phyloP scores from a whole-genome alignment of 2,329 filamentous ascomycete genomes.

The Aspergillus sojae region DNA sequence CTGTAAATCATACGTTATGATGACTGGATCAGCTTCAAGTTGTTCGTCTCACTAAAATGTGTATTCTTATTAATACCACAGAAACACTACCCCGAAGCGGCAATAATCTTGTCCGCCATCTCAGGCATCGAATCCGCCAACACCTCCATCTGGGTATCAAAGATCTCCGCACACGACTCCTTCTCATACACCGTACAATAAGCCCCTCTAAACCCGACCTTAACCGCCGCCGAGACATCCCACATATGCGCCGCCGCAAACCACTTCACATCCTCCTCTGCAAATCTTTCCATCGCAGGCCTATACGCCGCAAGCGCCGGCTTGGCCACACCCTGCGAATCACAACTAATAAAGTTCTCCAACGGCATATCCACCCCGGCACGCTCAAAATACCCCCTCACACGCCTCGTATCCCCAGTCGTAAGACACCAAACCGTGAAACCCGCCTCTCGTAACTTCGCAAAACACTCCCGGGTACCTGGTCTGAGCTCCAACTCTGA shows the following conservation, averaged over 20 bases:
- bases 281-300: slow-evolving; percentile 48
- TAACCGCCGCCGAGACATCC: slow-evolving; percentile 58
- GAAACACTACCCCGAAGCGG: background rate
- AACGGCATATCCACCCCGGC: slow-evolving; percentile 53
- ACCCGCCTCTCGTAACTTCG: slow-evolving; percentile 46
- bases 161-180: slow-evolving; percentile 54
- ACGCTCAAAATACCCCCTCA: slow-evolving; percentile 56
- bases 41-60: no score
- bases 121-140: slow-evolving; percentile 49
- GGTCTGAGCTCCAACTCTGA: slow-evolving; percentile 34
- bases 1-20: background rate
- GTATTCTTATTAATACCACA: no score
- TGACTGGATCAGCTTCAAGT: no score
- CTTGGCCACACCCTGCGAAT: slow-evolving; percentile 53
- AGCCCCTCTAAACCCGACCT: slow-evolving; percentile 56
- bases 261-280: slow-evolving; percentile 48
- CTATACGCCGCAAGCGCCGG: slow-evolving; percentile 53
- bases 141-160: slow-evolving; percentile 55
- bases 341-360: slow-evolving; percentile 57
- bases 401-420: slow-evolving; percentile 53
- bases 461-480: slow-evolving; percentile 41
- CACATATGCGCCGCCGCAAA: slow-evolving; percentile 64
- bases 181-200: slow-evolving; percentile 58
- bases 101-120: slow-evolving; percentile 48
- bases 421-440: slow-evolving; percentile 60